Conservation (phyloP, 176 grass and related monocot species). For the Calamus simplicifolius region DNA sequence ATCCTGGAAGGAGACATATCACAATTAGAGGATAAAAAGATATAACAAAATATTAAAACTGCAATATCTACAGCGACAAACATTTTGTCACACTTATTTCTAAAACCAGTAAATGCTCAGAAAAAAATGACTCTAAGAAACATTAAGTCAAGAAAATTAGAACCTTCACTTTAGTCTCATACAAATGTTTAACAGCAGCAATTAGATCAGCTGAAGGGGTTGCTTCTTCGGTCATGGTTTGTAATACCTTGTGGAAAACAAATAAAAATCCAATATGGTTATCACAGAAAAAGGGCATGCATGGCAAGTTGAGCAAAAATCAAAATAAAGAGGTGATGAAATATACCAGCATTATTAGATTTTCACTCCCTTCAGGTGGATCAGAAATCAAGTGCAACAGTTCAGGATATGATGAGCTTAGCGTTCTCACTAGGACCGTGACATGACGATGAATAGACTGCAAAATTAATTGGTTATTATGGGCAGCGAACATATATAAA, state of each 20-base stretch:
- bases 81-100: neutral
- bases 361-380: conserved; percentile 92
- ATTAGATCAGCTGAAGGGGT: conserved; percentile 77
- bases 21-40: conserved; percentile 9
- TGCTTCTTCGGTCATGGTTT: conserved; percentile 82
- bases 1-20: conserved; percentile 51
- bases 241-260: conserved; percentile 50
- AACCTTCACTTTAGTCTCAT: conserved; percentile 92
- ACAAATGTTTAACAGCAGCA: conserved; percentile 80
- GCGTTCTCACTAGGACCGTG: conserved; percentile 61
- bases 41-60: conserved; percentile 7
- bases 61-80: neutral
- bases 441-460: conserved; percentile 85
- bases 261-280: conserved; percentile 15
- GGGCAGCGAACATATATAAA: too few species aligned
- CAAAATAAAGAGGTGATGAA: conserved; percentile 18
- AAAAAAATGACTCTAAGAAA: neutral
- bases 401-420: conserved; percentile 69
- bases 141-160: conserved; percentile 9
- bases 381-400: conserved; percentile 81
- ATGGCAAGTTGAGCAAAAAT: conserved; percentile 5
- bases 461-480: conserved; percentile 5
- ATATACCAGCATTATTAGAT: conserved; percentile 84
- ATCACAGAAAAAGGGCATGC: neutral
- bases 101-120: conserved; percentile 1